A percentile compares a stretch with the other conserved stretches of the same genome.
Evolutionary conservation across 768 basidiomycete genomes (phyloP).

Genomic region (Hericium alpestre): DNA sequence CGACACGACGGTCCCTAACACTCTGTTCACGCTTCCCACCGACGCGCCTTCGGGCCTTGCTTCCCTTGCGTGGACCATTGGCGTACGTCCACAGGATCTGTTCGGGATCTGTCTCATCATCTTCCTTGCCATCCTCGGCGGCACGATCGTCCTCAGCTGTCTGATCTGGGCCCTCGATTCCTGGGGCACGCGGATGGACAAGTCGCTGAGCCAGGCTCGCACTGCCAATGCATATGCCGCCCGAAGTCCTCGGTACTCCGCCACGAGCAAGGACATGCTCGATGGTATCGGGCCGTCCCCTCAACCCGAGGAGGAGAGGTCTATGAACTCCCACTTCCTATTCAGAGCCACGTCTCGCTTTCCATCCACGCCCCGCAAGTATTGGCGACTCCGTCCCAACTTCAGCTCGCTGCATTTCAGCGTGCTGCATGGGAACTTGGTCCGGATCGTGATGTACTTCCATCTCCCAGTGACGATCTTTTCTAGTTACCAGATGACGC

Average conservation of each 20-base stretch:
- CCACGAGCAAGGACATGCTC: conserved; percentile 41
- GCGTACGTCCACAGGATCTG: conserved; percentile 71
- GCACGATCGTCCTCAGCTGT: conserved; percentile 56
- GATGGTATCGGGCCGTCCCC: conserved; percentile 21
- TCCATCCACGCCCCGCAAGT: conserved; percentile 22
- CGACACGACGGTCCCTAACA: conserved; percentile 54
- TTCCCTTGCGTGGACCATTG: conserved; percentile 77
- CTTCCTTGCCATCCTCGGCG: conserved; percentile 72
- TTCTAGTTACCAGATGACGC: conserved; percentile 77
- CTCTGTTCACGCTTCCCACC: conserved; percentile 59
- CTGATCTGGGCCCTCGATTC: conserved; percentile 68
- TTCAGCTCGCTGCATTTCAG: conserved; percentile 73
- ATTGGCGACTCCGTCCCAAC: conserved; percentile 47
- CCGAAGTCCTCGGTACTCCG: conserved; percentile 32
- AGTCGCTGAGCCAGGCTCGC: conserved; percentile 15
- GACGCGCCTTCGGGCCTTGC: conserved; percentile 59
- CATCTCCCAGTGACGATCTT: conserved; percentile 92
- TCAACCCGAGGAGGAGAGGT: conserved; percentile 39
- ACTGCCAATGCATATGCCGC: conserved; percentile 20
- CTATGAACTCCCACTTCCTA: conserved; percentile 32
- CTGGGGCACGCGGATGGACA: conserved; percentile 28
- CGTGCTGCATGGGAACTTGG: conserved; percentile 81
- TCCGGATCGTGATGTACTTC: conserved; percentile 83
- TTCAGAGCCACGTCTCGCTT: conserved; percentile 29
- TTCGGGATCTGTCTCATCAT: conserved; percentile 75